Evolutionary conservation across 2,329 filamentous ascomycete species (phyloP), one percentile per base, ranked within the genome.

Genomic region (Paramyrothecium roridum): DNA sequence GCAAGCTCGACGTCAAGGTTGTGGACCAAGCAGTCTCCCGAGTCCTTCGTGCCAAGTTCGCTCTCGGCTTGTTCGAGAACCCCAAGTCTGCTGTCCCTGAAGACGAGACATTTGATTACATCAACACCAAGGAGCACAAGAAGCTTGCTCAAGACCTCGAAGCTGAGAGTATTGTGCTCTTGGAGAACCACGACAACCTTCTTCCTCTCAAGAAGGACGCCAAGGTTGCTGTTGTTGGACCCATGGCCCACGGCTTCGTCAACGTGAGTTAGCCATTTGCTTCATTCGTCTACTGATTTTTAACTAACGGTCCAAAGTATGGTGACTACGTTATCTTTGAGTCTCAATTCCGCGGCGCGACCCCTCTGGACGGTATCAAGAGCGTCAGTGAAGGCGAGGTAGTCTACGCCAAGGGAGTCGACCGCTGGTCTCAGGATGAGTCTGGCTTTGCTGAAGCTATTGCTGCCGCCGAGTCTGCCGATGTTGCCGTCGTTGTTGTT

Each of bases 251-350:
- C 61, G 85, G 83, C 1, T 88, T 80, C 60, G 85, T 89, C 78
- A 90, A 90, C 63, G 83, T 85, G 62, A 72, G 80, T 10, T 8
- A 3, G 4, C 26, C 3, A 20, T 20, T 34, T 12, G 17, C 45
- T 21, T 51, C 37, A 34, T 40, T 53, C 17, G 8, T 45, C 23
- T 8, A 3, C 21, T 12, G 30, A 30, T 8, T 2, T 20, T n/a
- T n/a, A n/a, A n/a, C 40, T 56, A 16, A 52, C 17, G 16, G 7
- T 20, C 34, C 55, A 16, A 40, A 61, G 80, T 88, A 90, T 56
- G 88, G 88, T 52, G 88, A 90, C 69, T 91, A 91, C 62, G 87
- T 91, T 17, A 85, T 89, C 20, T 83, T 85, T 65, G 74, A 77
- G 49, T 82, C 85, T 16, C 81, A 86, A 63, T 82, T 83, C 62